Base-by-base conservation (phyloP, 2,329 filamentous ascomycete species). In the Emydomyces testavorans region DNA sequence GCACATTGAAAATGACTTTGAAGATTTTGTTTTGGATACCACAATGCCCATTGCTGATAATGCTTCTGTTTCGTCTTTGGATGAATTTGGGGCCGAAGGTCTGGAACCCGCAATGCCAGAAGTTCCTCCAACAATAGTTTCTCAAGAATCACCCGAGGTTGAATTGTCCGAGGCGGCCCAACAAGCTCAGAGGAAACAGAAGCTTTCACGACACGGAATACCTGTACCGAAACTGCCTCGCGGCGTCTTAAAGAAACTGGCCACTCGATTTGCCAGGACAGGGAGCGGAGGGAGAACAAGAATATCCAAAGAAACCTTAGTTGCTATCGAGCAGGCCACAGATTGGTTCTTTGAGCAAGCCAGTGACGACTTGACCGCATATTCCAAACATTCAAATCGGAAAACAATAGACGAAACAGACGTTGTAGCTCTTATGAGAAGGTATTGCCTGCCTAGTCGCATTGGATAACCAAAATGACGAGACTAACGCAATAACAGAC, bases 321-420 rank as follows among this genome's bases (percentile, higher is more conserved):
- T 77, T 24, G 82, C 82, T 3, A 78, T 94, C 46, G 80, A 82
- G 58, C 82, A 87, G 61, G 85, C 87, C 0, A 85, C 85, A 2
- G 85, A 93, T 52, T 92, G 86, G 83, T 94, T 88, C 64, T 94
- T 94, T 62, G 86, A 93, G 66, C 88, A 94, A 64, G 71, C 85
- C 2, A 80, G 84, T 40, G 83, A 88, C 51, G 87, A 94, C 60
- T 67, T 94, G 47, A 77, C 78, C 10, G 82, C 80, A 2, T 94
- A 89, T 63, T 83, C 88, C 15, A 74, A 79, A 52, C 88, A 95
- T 63, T 87, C 83, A 4, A 82, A 83, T 26, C 78, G 88, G 26
- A 92, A 84, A 65, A 87, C 80, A 2, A 87, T 95, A 56, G 85
- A 94, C 57, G 85, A 92, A 63, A 83, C 77, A 56, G 88, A 94